Percentiles rank a stretch among this genome's conserved stretches.
phyloP scores from a whole-genome alignment of 352 stramenopile genomes.

The Globisporangium acanthophoron region DNA sequence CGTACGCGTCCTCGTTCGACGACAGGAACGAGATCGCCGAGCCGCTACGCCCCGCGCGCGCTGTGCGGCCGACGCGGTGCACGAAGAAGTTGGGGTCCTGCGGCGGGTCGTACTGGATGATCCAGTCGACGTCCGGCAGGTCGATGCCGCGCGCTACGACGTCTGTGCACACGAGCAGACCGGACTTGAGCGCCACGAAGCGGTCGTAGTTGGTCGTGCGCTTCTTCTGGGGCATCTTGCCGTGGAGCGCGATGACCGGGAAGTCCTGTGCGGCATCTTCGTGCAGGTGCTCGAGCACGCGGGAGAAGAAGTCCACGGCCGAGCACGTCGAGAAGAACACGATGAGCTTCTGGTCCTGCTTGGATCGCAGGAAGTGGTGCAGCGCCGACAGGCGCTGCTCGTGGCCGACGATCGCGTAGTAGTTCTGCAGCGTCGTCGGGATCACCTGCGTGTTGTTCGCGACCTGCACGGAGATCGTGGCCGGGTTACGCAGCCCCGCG shows the following conservation, averaged over 20 bases:
- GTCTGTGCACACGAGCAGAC: constrained; percentile 97
- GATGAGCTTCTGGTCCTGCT: constrained; percentile 90
- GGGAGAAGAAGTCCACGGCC: constrained; percentile 97
- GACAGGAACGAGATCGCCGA: constrained; percentile 95
- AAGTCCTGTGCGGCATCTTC: constrained; percentile 23
- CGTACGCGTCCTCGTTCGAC: constrained; percentile 95
- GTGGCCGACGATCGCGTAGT: constrained; percentile 91
- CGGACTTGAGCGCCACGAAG: constrained; percentile 49
- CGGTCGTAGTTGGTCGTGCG: constrained; percentile 73
- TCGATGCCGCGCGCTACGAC: constrained; percentile 98
- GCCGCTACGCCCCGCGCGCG: constrained; percentile 91
- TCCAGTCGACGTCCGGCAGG: constrained; percentile 98
- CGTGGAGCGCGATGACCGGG: constrained; percentile 83
- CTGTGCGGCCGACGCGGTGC: constrained; percentile 97
- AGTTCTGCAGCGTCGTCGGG: constrained; percentile 88
- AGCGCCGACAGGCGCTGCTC: constrained; percentile 94
- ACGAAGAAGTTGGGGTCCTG: constrained; percentile 99
- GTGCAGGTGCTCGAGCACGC: constrained; percentile 82
- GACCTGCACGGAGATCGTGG: constrained; percentile 96
- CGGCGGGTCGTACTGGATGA: constrained; percentile 98
- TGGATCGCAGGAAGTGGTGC: constrained; percentile 89
- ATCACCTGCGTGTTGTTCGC: constrained; percentile 78
- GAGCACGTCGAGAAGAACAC: constrained; percentile 99
- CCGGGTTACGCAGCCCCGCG: constrained; percentile 97
- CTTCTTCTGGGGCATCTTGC: constrained; percentile 93